Percentiles rank a stretch among this genome's conserved stretches.
Evolutionary conservation across 495 filamentous ascomycete genomes (phyloP).

Genomic region (Penicillium dipodomyicola): DNA sequence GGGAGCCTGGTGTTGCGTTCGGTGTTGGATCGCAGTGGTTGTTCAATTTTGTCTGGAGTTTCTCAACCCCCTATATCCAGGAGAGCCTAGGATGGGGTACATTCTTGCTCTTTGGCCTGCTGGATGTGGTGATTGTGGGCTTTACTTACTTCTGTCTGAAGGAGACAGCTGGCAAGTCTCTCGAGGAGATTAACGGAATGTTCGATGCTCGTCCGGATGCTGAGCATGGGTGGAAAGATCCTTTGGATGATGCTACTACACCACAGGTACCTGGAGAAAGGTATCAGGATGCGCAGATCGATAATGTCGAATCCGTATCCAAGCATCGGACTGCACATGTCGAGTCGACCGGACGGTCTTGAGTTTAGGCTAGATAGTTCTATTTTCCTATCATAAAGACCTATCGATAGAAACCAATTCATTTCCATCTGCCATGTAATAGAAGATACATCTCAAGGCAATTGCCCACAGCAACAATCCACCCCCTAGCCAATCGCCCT

Average conservation of each 20-base stretch:
- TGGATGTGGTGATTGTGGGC: conserved; percentile 38
- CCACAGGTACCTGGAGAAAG: neutral
- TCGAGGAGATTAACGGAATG: conserved; percentile 68
- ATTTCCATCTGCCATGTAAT: conserved; percentile 10
- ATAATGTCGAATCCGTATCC: conserved; percentile 9
- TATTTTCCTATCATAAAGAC: neutral
- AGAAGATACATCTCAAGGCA: conserved; percentile 1
- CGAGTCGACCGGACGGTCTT: conserved; percentile 21
- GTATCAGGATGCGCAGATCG: conserved; percentile 6
- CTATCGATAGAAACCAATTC: neutral
- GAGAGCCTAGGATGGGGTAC: conserved; percentile 48
- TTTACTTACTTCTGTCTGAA: conserved; percentile 49
- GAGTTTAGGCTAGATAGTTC: conserved; percentile 7
- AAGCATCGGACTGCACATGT: conserved; percentile 15
- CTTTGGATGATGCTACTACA: conserved; percentile 2
- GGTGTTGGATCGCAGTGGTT: conserved; percentile 52
- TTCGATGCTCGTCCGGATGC: conserved; percentile 44
- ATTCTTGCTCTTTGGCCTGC: conserved; percentile 45
- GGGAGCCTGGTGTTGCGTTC: conserved; percentile 48
- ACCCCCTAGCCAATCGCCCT: neutral
- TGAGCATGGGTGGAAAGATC: conserved; percentile 22
- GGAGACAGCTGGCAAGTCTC: conserved; percentile 66
- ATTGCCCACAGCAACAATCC: neutral
- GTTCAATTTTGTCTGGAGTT: conserved; percentile 53
- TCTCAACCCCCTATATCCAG: conserved; percentile 52